Evolutionary conservation across 73 alveolate species (phyloP).

Genomic region (Uronychia binucleata): DNA sequence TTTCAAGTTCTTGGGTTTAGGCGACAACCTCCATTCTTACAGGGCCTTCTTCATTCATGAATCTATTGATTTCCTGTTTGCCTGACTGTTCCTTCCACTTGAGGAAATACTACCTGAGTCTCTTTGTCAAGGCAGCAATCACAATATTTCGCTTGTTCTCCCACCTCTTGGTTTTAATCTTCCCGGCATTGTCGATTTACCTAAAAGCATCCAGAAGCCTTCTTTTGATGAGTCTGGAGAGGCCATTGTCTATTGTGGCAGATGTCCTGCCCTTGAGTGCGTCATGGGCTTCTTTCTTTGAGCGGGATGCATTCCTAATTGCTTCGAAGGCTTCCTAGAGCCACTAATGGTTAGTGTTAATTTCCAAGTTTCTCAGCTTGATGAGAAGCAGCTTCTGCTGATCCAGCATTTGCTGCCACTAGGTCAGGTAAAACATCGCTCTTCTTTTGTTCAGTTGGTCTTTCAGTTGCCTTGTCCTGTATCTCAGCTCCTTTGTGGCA

Average conservation of each 20-base stretch:
- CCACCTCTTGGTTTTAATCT: not conserved
- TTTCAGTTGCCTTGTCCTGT: not conserved
- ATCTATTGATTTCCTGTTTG: slow-evolving; percentile 8
- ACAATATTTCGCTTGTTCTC: not conserved
- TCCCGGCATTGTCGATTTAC: not conserved
- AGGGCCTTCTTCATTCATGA: slow-evolving; percentile 52
- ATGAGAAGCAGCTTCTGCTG: not conserved
- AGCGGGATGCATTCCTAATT: not conserved
- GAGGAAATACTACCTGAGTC: slow-evolving; percentile 13
- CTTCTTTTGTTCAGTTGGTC: not conserved
- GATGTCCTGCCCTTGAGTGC: not conserved
- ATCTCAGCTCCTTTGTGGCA: not conserved
- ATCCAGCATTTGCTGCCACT: not conserved
- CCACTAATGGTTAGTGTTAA: not conserved
- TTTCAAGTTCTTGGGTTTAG: not conserved
- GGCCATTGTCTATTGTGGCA: not conserved
- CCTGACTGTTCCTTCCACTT: slow-evolving; percentile 30
- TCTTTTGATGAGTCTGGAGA: not conserved
- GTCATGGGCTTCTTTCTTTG: not conserved
- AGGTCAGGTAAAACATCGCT: not conserved
- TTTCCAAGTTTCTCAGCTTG: not conserved
- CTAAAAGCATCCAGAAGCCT: not conserved
- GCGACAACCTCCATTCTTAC: slow-evolving; percentile 23
- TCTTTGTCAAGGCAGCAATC: not conserved
- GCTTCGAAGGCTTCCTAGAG: not conserved